Conservation (phyloP, 2,329 filamentous ascomycete species). For the Laburnicola sp. region DNA sequence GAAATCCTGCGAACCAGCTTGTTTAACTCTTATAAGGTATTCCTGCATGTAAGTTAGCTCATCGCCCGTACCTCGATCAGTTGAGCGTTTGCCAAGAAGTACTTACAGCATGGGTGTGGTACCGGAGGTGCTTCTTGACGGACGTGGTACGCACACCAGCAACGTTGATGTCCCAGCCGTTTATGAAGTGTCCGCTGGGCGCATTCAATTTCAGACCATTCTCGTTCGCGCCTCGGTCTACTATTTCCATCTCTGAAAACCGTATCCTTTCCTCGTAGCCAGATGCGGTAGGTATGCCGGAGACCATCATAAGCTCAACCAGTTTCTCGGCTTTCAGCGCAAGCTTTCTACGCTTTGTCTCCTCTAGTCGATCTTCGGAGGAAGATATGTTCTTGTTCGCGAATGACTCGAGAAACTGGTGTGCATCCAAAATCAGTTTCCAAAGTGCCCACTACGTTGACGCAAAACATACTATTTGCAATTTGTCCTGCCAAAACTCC, state of each 20-base stretch:
- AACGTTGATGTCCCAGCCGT: constrained; percentile 97
- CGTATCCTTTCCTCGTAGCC: constrained; percentile 97
- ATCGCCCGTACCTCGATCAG: background rate
- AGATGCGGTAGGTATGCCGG: constrained; percentile 89
- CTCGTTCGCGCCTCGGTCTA: constrained; percentile 90
- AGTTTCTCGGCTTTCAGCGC: constrained; percentile 92
- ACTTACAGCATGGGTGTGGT: constrained; percentile 87
- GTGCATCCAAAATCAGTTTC: constrained; percentile 22
- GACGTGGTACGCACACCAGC: constrained; percentile 81
- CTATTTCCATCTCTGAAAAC: constrained; percentile 95
- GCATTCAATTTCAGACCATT: constrained; percentile 83
- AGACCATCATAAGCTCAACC: constrained; percentile 99
- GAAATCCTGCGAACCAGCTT: constrained; percentile 71
- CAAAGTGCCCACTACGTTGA: constrained; percentile 7
- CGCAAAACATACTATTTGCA: constrained; percentile 74
- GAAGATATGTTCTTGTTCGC: constrained; percentile 96
- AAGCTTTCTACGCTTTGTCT: constrained; percentile 91
- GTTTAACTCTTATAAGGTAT: constrained; percentile 85
- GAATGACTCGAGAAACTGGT: constrained; percentile 91
- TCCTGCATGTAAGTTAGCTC: constrained; percentile 58
- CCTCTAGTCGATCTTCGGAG: constrained; percentile 91
- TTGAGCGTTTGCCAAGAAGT: too few relatives aligned
- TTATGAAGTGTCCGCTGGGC: constrained; percentile 88
- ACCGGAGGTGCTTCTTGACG: constrained; percentile 81
- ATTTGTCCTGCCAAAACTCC: constrained; percentile 99